Conservation (phyloP, 2,329 filamentous ascomycete genomes). For the Zymoseptoria passerinii region DNA sequence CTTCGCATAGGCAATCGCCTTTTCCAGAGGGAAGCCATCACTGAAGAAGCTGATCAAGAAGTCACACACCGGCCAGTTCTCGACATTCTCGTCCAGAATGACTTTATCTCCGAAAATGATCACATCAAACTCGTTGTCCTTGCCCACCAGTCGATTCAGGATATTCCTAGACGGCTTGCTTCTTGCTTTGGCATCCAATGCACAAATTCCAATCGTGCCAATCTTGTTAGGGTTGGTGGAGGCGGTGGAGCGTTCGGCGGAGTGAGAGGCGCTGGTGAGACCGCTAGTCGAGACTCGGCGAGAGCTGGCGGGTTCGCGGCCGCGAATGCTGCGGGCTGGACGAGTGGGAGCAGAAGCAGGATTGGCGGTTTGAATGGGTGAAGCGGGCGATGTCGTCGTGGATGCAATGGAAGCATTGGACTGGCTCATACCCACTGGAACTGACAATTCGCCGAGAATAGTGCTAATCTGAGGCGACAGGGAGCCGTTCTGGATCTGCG, state of each 20-base stretch:
- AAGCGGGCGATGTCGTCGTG: conserved; percentile 66
- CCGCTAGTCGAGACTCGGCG: conserved; percentile 75
- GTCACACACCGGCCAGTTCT: conserved; percentile 94
- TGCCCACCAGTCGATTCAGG: conserved; percentile 79
- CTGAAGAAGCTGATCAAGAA: conserved; percentile 98
- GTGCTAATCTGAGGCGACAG: conserved; percentile 30
- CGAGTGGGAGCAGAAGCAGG: neutral
- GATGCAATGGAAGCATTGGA: conserved; percentile 67
- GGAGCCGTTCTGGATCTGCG: conserved; percentile 37
- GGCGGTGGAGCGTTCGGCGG: conserved; percentile 57
- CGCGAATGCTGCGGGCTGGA: conserved; percentile 30
- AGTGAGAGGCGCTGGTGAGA: conserved; percentile 71
- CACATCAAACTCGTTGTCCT: conserved; percentile 90
- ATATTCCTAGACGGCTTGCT: conserved; percentile 98
- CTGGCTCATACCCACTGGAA: conserved; percentile 39
- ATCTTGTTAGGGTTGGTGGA: conserved; percentile 46
- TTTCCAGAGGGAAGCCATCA: conserved; percentile 91
- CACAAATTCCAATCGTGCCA: conserved; percentile 82
- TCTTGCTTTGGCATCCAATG: conserved; percentile 87
- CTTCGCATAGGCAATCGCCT: conserved; percentile 91
- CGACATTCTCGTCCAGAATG: conserved; percentile 90
- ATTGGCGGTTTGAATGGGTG: conserved; percentile 13
- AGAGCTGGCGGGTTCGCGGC: conserved; percentile 47
- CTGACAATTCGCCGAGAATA: conserved; percentile 29
- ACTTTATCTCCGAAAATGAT: conserved; percentile 98